Evolutionary conservation across 352 stramenopile genomes (phyloP), one percentile per base, ranked within the genome.

Genomic region (Achlya hypogyna): DNA sequence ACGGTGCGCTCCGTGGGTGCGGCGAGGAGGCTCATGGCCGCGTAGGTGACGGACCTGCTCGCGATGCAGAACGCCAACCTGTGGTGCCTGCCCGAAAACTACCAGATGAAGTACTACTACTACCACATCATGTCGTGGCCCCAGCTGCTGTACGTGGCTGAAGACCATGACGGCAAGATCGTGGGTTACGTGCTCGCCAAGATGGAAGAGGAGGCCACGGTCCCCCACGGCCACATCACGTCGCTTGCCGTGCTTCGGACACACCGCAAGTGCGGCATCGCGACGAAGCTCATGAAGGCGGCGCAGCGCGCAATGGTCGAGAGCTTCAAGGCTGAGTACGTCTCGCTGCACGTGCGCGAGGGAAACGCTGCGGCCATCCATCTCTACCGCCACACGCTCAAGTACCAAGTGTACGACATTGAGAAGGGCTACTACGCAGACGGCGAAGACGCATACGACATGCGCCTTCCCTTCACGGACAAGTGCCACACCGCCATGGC

Each of bases 91-190:
- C 98, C 98, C 2, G 98, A 99, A 75, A 99, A 99, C 79, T 99
- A 99, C 78, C 95, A 98, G 81, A 98, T 99, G 89, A 98, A 99
- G 77, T 99, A 99, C 79, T 99, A 99, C 79, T 98, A 98, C 70
- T 99, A 99, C 86, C 97, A 99, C 77, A 91, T 99, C 69, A 90
- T 99, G 65, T 95, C 94, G 62, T 99, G 98, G 97, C 98, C 98
- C 35, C 96, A 99, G 75, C 84, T 99, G 59, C 88, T 99, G 14
- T 98, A 98, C 77, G 97, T 99, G 28, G 97, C 96, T 0, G 96
- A 99, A 75, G 96, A 99, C 71, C 86, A 96, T 73, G 88, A 96
- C 69, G 94, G 96, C 53, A 98, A 98, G 71, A 99, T 99, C 76
- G 97, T 99, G 23, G 98, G 98, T 58, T 99, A 99, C 76, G 97